phyloP scores from a whole-genome alignment of 805 yeast genomes.

The Sugiyamaella valdiviana region DNA sequence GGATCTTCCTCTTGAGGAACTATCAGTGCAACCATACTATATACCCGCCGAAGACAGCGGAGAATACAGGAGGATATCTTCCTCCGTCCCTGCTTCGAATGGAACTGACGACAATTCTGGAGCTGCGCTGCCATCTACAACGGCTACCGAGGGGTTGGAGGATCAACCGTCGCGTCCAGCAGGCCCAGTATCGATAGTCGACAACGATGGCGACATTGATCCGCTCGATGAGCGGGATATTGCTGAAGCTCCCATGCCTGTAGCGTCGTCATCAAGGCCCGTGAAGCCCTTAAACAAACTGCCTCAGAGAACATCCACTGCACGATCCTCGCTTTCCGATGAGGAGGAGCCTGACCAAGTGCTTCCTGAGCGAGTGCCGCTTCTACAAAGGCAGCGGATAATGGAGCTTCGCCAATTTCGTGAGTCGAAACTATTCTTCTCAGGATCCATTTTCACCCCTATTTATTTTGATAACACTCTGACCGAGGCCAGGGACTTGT shows the following conservation, averaged over 20 bases:
- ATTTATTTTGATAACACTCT: conserved; percentile 25
- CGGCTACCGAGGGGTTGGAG: too few relatives aligned
- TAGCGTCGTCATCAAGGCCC: background rate
- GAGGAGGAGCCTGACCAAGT: background rate
- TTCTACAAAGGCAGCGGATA: background rate
- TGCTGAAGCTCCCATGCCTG: background rate
- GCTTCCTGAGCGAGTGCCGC: background rate
- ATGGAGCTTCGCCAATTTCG: background rate
- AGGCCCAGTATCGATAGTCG: too few relatives aligned
- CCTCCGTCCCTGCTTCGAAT: too few relatives aligned
- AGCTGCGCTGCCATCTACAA: too few relatives aligned
- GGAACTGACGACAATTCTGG: too few relatives aligned
- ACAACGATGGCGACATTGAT: too few relatives aligned
- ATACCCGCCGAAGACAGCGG: background rate
- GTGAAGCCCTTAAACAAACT: background rate
- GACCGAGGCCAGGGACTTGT: conserved; percentile 31
- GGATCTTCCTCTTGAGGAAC: background rate
- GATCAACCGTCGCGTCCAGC: too few relatives aligned
- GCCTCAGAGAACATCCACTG: background rate
- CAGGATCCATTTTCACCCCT: conserved; percentile 16
- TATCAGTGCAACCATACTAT: background rate
- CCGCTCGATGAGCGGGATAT: background rate
- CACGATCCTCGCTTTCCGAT: background rate
- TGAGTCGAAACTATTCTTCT: conserved; percentile 16
- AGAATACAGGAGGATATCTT: background rate